Percentiles rank a stretch among this genome's conserved stretches.
phyloP scores from a whole-genome alignment of 805 yeast species.

The Yueomyces sinensis region DNA sequence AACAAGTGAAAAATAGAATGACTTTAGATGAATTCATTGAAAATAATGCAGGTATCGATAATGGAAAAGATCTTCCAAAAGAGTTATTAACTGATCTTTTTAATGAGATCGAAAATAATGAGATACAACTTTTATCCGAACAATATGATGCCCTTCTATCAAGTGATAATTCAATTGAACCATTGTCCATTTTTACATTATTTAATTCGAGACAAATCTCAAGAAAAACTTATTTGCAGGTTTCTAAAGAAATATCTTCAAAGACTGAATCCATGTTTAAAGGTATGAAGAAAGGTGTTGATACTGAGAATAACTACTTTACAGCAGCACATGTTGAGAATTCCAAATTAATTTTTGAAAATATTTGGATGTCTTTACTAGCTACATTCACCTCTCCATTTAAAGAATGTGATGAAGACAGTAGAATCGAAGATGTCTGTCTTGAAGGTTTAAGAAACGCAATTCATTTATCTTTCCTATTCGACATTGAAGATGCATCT shows the following conservation, averaged over 20 bases:
- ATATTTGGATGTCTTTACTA: slow-evolving; percentile 90
- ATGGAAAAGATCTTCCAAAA: slow-evolving; percentile 69
- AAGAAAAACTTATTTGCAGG: slow-evolving; percentile 79
- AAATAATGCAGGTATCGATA: slow-evolving; percentile 87
- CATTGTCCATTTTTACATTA: slow-evolving; percentile 34
- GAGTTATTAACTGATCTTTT: slow-evolving; percentile 59
- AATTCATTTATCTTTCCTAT: slow-evolving; percentile 69
- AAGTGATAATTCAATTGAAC: slow-evolving; percentile 34
- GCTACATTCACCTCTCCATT: slow-evolving; percentile 93
- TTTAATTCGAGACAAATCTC: slow-evolving; percentile 61
- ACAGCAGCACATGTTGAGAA: slow-evolving; percentile 81
- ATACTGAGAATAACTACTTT: slow-evolving; percentile 43
- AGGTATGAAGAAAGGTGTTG: slow-evolving; percentile 38
- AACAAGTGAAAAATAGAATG: slow-evolving; percentile 80
- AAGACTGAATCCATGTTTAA: slow-evolving; percentile 80
- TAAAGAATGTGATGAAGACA: slow-evolving; percentile 74
- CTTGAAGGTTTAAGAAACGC: slow-evolving; percentile 80
- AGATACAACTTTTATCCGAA: slow-evolving; percentile 83
- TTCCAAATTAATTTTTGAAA: slow-evolving; percentile 85
- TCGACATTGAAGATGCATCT: slow-evolving; percentile 73
- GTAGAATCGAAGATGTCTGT: slow-evolving; percentile 51
- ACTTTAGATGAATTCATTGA: slow-evolving; percentile 71
- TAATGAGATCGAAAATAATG: slow-evolving; percentile 68
- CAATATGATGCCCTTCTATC: slow-evolving; percentile 83
- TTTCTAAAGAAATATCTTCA: slow-evolving; percentile 80